These are phyloP conservation scores for Phialocephala subalpina DNA, from an alignment of 2,329 filamentous ascomycete species.

Conservation along the genomic window DNA sequence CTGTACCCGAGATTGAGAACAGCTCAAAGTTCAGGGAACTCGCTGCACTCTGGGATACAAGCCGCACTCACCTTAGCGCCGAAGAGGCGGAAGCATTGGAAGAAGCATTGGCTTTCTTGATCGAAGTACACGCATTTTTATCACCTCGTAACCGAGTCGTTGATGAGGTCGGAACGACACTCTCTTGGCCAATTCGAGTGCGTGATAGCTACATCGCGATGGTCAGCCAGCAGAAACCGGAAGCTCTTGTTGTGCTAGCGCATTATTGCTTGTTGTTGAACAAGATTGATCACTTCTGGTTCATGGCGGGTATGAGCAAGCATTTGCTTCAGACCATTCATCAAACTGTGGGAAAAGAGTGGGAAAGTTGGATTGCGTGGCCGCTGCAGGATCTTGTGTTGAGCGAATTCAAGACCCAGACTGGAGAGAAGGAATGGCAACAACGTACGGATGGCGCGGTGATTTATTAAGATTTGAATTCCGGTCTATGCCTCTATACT, in stretches of 20 bases:
- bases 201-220: conserved; percentile 44
- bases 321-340: conserved; percentile 45
- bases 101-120: conserved; percentile 15
- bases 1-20: neutral
- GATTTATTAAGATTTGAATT: neutral
- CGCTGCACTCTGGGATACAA: neutral
- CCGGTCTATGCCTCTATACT: neutral
- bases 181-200: conserved; percentile 47
- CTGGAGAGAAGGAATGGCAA: neutral
- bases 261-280: conserved; percentile 49
- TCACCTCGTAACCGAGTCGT: neutral
- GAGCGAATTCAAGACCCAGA: conserved; percentile 17
- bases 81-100: conserved; percentile 13
- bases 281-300: conserved; percentile 37
- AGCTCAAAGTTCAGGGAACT: neutral
- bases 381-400: conserved; percentile 27
- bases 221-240: conserved; percentile 45
- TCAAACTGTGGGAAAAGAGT: conserved; percentile 23
- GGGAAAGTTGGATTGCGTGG: conserved; percentile 33
- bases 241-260: conserved; percentile 47
- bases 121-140: conserved; percentile 15
- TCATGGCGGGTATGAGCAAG: conserved; percentile 46
- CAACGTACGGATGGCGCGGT: neutral
- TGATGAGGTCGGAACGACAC: conserved; percentile 25
- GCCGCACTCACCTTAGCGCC: neutral